Percentiles rank a stretch among this genome's conserved stretches.
These are phyloP conservation scores for Geotrichum klebahnii DNA, from an alignment of 1,139 yeast species.

Conservation along the genomic window DNA sequence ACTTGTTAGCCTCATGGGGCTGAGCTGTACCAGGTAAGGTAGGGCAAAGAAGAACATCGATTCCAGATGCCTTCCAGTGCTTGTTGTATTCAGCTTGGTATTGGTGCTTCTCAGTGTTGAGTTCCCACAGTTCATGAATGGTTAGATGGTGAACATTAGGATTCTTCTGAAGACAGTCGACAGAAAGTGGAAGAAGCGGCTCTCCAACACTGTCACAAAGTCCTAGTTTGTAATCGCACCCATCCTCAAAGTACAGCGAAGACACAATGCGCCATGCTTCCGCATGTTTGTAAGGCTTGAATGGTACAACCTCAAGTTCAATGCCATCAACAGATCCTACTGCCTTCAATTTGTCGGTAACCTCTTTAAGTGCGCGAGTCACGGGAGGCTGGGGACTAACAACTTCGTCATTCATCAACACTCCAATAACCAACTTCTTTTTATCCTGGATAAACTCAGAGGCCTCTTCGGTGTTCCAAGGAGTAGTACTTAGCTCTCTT, in stretches of 20 bases:
- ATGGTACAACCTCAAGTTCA: conserved; percentile 42
- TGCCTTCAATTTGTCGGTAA: conserved; percentile 35
- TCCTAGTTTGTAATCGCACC: conserved; percentile 42
- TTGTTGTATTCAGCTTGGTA: conserved; percentile 37
- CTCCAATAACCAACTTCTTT: conserved; percentile 37
- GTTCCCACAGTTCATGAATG: conserved; percentile 40
- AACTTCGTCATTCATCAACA: conserved; percentile 39
- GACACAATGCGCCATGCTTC: conserved; percentile 41
- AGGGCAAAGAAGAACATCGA: conserved; percentile 68
- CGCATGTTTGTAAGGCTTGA: conserved; percentile 43
- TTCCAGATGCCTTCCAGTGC: conserved; percentile 48
- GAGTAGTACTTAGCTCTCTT: conserved; percentile 46
- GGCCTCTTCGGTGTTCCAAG: conserved; percentile 47
- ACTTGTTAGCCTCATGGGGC: conserved; percentile 56
- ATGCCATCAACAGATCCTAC: conserved; percentile 38
- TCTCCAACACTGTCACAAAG: conserved; percentile 45
- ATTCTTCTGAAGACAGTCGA: conserved; percentile 29
- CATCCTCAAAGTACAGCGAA: conserved; percentile 48
- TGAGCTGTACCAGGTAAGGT: conserved; percentile 71
- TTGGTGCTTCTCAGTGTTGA: conserved; percentile 35
- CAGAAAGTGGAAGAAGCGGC: conserved; percentile 38
- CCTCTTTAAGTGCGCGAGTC: conserved; percentile 40
- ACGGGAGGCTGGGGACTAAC: conserved; percentile 53
- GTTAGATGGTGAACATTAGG: conserved; percentile 27
- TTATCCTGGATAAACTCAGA: conserved; percentile 39